These are phyloP conservation scores for Strigomonas culicis DNA, from an alignment of 208 protist species.

Conservation along the genomic window DNA sequence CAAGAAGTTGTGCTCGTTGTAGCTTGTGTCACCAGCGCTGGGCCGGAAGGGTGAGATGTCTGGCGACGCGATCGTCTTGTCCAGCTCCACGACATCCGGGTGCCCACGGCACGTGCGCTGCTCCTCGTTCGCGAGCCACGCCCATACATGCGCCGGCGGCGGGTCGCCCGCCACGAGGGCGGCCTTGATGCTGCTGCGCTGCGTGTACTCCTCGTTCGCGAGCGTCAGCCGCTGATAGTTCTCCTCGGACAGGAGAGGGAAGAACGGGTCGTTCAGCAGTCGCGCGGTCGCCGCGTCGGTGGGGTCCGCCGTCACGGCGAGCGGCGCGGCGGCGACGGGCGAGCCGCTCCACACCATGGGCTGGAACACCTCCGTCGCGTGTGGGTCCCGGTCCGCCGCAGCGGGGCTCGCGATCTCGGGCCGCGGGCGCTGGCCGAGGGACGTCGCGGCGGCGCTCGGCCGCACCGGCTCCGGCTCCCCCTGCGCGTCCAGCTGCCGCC, in stretches of 20 bases:
- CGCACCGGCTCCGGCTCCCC: no score
- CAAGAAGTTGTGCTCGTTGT: no score
- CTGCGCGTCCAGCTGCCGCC: no score
- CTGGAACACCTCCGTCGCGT: no score
- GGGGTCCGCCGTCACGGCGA: no score
- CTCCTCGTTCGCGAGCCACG: not conserved
- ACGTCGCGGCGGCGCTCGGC: no score
- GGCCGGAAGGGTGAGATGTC: not conserved
- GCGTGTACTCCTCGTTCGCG: slow-evolving; percentile 54
- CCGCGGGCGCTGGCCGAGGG: no score
- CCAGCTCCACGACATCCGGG: not conserved
- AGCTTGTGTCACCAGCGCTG: not conserved
- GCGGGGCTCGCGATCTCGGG: no score
- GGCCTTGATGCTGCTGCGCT: slow-evolving; percentile 16
- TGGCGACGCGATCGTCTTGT: not conserved
- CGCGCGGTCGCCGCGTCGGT: slow-evolving; percentile 1
- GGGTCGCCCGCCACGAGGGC: slow-evolving; percentile 2
- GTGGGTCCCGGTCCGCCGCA: no score
- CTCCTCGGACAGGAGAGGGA: slow-evolving; percentile 63
- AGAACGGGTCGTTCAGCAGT: slow-evolving; percentile 51
- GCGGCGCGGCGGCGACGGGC: not conserved
- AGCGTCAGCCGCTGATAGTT: slow-evolving; percentile 71
- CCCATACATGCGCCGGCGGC: not conserved
- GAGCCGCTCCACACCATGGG: no score
- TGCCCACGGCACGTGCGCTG: not conserved